Evolutionary conservation across 202 grass and related monocot genomes (phyloP), one percentile per base, ranked within the genome.

Genomic region (Zoysia matrella): DNA sequence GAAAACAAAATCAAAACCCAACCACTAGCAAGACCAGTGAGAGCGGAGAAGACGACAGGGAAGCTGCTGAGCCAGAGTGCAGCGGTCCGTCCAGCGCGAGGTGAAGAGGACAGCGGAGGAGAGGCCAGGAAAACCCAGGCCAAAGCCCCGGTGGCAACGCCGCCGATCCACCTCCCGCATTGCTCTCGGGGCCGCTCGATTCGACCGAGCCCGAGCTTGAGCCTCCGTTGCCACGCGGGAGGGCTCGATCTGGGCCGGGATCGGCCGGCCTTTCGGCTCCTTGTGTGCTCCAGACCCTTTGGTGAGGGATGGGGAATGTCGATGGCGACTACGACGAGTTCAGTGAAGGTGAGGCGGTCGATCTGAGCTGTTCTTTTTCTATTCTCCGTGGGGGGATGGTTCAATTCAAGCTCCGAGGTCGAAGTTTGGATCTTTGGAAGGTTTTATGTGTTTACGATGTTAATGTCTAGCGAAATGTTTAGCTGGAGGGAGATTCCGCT

Each of bases 251-350:
- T 79, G 83, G 68, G 41, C 53, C 79, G 63, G 75, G 83, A 90
- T 90, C 74, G 74, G 50, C 69, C 55, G n/a, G 83, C 79, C 79
- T 86, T 86, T 63, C 69, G 61, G 41, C 15, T 43, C 48, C 5
- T 68, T 69, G 74, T 54, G 39, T 52, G 69, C 79, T 83, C 68
- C 57, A 36, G 74, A 36, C 48, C 63, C 50, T 49, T 65, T 65
- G 79, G 72, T 69, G 78, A 82, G 82, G 63, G 60, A 97, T 97
- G 94, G 91, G 94, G 72, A 92, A 83, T 79, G 80, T 86, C 36
- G 76, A 93, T 58, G 83, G 53, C 78, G 87, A 91, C 62, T 84
- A 79, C 47, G 90, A 90, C 10, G 75, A 79, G 49, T 87, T 84
- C 80, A 76, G 72, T 52, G 79, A 83, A 70, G 88, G 94, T 91